Evolutionary conservation across 768 basidiomycete genomes (phyloP), one percentile per base, ranked within the genome.

Genomic region (Naganishia onofrii): DNA sequence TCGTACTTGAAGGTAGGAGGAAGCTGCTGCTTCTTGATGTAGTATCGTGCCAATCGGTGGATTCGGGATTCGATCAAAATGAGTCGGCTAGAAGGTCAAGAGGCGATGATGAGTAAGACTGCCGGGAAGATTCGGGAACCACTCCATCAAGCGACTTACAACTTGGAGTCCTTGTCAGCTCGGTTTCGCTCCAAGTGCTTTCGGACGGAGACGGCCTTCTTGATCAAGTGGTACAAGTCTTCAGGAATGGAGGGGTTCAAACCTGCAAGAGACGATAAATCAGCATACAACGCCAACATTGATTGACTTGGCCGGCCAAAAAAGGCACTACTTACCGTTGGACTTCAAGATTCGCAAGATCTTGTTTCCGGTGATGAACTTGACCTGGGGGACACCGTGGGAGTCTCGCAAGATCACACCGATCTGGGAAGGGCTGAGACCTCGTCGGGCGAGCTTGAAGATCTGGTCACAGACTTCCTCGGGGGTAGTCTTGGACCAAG

Each of bases 51-150:
- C 78, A 99, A 89, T 82, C 89, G 88, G 86, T 99, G 95, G 83
- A 99, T 98, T 77, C 95, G 88, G 76, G 93, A 95, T 87, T 99
- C 95, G 86, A 99, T 95, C 78, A 97, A 85, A 86, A 97, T 97
- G 79, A 97, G 89, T 82, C 94, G 92, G 86, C 87, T 97, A 71
- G 0, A 36, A 13, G 58, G 64, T 28, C 13, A 57, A 38, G 42
- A 1, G n/a, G n/a, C n/a, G 21, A 21, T 66, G 21, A 34, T 32
- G n/a, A 36, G 66, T n/a, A 21, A 12, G 28, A n/a, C 31, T 17
- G 19, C 21, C 8, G 3, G 29, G 26, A 15, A 13, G 26, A n/a
- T 32, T 9, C 13, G 1, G 54, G 29, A 38, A 13, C 1, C 34
- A 17, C 23, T 23, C 23, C 15, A 21, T 17, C 15, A 15, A 21